Percentiles rank a stretch among this genome's conserved stretches.
These are phyloP conservation scores for Sporothrix inflata DNA, from an alignment of 2,329 filamentous ascomycete genomes.

Conservation along the genomic window DNA sequence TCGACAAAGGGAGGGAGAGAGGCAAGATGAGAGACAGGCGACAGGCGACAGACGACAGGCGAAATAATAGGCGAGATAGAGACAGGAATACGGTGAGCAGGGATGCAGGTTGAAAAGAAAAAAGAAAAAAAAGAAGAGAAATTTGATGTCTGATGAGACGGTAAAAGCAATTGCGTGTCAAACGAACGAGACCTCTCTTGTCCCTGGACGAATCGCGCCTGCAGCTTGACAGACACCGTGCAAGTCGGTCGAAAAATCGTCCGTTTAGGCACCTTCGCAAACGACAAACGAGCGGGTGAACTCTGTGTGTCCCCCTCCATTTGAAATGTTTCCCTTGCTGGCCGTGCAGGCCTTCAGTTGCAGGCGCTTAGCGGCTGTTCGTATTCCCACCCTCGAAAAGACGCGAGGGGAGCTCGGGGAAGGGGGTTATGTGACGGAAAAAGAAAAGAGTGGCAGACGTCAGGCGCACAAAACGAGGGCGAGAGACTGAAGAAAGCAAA, in stretches of 20 bases:
- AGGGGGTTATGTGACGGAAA: neutral
- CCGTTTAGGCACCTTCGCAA: neutral
- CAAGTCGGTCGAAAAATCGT: constrained; percentile 3
- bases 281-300: neutral
- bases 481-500: neutral
- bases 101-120: neutral
- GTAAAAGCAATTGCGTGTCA: neutral
- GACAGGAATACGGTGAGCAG: neutral
- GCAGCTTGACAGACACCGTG: neutral
- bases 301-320: neutral
- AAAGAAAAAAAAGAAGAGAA: neutral
- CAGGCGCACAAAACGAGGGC: neutral
- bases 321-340: too few relatives aligned
- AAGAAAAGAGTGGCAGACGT: constrained; percentile 1
- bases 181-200: too few relatives aligned
- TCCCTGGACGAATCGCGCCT: constrained; percentile 1
- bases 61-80: neutral
- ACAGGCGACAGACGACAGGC: neutral
- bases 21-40: neutral
- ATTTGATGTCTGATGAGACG: neutral
- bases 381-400: neutral
- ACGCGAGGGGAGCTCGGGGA: neutral
- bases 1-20: neutral
- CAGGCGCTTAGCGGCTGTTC: constrained; percentile 20
- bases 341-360: neutral